Evolutionary conservation across 768 basidiomycete genomes (phyloP).

Genomic region (Amanita rubescens): DNA sequence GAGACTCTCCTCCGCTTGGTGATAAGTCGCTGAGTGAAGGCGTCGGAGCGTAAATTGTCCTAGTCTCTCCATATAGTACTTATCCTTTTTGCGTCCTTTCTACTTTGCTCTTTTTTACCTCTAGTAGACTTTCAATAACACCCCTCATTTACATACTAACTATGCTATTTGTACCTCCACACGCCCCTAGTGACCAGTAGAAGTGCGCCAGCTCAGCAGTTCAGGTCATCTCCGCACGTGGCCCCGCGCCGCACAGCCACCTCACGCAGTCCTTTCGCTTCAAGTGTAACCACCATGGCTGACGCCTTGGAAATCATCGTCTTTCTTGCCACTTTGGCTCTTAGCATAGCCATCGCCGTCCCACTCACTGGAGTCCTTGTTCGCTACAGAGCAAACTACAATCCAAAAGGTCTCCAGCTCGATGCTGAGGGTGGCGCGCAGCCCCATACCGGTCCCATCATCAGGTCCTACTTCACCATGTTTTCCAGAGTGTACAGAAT

Average conservation of each 20-base stretch:
- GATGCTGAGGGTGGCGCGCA: constrained; percentile 72
- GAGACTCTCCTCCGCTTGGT: not conserved
- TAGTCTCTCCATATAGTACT: no score
- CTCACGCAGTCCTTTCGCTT: not conserved
- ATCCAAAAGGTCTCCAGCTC: constrained; percentile 75
- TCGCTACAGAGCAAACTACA: constrained; percentile 78
- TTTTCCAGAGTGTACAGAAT: constrained; percentile 58
- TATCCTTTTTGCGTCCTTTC: no score
- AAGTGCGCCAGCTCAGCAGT: not conserved
- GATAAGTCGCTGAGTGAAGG: constrained; percentile 1
- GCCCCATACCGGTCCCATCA: constrained; percentile 71
- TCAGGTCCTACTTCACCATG: constrained; percentile 73
- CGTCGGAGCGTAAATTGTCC: not conserved
- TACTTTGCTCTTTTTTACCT: not conserved
- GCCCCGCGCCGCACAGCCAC: not conserved
- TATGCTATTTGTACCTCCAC: not conserved
- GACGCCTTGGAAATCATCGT: constrained; percentile 29
- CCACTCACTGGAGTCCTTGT: constrained; percentile 65
- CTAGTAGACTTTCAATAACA: no score
- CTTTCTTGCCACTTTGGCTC: constrained; percentile 36
- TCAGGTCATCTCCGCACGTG: not conserved
- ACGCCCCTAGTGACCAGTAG: not conserved
- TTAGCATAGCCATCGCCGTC: constrained; percentile 52
- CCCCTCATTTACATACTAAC: not conserved
- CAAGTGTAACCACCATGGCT: constrained; percentile 23